Evolutionary conservation across 192 early-diverging fungal genomes (phyloP).

Genomic region (Spizellomyces sp.): DNA sequence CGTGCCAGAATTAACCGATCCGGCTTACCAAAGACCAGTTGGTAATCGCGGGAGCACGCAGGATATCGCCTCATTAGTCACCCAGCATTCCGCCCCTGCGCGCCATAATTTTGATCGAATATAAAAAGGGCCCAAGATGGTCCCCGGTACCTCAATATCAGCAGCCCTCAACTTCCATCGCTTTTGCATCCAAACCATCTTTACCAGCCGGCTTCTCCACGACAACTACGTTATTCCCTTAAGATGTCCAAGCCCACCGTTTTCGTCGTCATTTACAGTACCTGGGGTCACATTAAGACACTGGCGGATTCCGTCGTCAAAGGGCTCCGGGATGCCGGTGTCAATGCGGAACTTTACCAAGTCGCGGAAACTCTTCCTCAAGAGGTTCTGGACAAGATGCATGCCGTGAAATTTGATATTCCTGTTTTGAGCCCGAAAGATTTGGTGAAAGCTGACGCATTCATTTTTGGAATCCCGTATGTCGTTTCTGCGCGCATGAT

Average conservation of each 20-base stretch:
- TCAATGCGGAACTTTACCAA: slow-evolving; percentile 55
- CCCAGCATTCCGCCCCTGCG: too few species aligned
- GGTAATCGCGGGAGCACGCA: too few species aligned
- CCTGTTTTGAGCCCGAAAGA: slow-evolving; percentile 57
- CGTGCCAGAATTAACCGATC: too few species aligned
- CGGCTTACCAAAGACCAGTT: too few species aligned
- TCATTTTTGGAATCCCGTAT: slow-evolving; percentile 69
- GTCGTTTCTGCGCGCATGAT: background rate
- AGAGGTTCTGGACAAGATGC: slow-evolving; percentile 73
- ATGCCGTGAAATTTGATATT: slow-evolving; percentile 53
- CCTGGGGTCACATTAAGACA: slow-evolving; percentile 68
- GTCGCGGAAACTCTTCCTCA: slow-evolving; percentile 66
- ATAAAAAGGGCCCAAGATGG: too few species aligned
- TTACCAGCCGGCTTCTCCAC: too few species aligned
- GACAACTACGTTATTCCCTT: too few species aligned
- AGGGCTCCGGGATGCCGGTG: slow-evolving; percentile 64
- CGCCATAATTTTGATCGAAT: too few species aligned
- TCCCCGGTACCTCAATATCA: too few species aligned
- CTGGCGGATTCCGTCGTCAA: slow-evolving; percentile 64
- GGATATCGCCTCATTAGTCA: too few species aligned
- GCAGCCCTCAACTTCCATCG: too few species aligned
- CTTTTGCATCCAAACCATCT: too few species aligned
- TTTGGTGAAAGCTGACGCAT: slow-evolving; percentile 65
- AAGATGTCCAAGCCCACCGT: slow-evolving; percentile 39
- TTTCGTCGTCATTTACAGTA: slow-evolving; percentile 72